Base-by-base conservation (phyloP, 352 stramenopile species). In the Globisporangium orthogonon region DNA sequence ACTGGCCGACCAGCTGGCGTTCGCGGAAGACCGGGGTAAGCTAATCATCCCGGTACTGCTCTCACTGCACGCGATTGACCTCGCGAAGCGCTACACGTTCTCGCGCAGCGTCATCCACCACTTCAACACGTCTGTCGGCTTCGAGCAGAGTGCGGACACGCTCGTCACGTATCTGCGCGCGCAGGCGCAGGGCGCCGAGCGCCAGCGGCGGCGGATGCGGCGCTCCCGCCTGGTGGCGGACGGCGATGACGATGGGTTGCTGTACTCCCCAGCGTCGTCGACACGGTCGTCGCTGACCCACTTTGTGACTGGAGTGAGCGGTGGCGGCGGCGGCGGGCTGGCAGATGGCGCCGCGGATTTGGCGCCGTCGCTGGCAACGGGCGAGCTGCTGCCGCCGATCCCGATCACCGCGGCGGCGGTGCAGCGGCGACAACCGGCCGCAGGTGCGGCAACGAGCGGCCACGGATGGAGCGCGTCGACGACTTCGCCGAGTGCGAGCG, bases 21-120 rank as follows among this genome's bases (percentile, higher is more conserved):
- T 94, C 59, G 85, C 85, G 0, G 85, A 94, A 57, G 82, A 91
- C 54, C 78, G 77, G 17, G 75, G 71, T 13, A 94, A 90, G 56
- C 55, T 86, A 14, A 72, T 93, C 39, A 63, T 94, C 5, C 85
- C 83, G 9, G 59, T 91, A 37, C 56, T 94, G 54, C 60, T 94
- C 40, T 94, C 84, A 47, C 55, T 89, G 35, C 81, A 91, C 48
- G 75, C 70, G 4, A 67, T 94, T 15, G 81, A 90, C 45, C 50
- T 89, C 9, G 83, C 81, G 30, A 87, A 90, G 57, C 76, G 79
- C 10, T 94, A 94, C 62, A 90, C 83, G 6, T 87, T 94, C 52
- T 89, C 81, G 15, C 70, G 83, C 3, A 87, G 76, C 30, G 62
- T 86, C 47, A 63, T 91, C 30, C 79, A 91, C 45, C 83, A 94